A percentile compares a stretch with the other conserved stretches of the same genome.
Evolutionary conservation across 2,329 filamentous ascomycete species (phyloP).

Genomic region (Aspergillus tamarii): DNA sequence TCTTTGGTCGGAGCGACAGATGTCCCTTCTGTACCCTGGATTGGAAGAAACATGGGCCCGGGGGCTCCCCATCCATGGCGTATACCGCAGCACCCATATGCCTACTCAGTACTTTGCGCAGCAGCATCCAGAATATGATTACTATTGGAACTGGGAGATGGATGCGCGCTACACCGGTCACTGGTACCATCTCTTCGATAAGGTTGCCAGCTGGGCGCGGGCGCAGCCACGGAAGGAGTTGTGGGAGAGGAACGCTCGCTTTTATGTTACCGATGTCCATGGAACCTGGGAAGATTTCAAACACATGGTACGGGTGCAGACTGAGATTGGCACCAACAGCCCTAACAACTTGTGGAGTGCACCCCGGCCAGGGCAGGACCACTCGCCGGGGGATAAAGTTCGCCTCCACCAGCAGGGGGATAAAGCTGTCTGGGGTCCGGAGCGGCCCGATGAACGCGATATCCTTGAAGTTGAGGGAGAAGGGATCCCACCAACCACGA

Average conservation of each 20-base stretch:
- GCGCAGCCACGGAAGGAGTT: constrained; percentile 76
- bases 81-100: constrained; percentile 92
- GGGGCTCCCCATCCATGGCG: constrained; percentile 81
- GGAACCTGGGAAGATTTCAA: constrained; percentile 80
- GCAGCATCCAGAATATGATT: constrained; percentile 78
- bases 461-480: constrained; percentile 75
- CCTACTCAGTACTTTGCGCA: constrained; percentile 90
- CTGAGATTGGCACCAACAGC: constrained; percentile 68
- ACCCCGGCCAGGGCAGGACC: constrained; percentile 34
- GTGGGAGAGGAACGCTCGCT: constrained; percentile 78
- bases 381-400: constrained; percentile 25
- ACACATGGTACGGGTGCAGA: constrained; percentile 75
- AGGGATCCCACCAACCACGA: constrained; percentile 68
- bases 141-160: constrained; percentile 87
- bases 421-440: constrained; percentile 81
- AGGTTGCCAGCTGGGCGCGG: constrained; percentile 69
- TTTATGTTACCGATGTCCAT: constrained; percentile 76
- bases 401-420: constrained; percentile 49
- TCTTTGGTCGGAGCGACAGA: constrained; percentile 92
- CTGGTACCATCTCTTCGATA: constrained; percentile 77
- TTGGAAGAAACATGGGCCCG: constrained; percentile 76
- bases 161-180: constrained; percentile 79
- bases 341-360: constrained; percentile 70
- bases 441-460: constrained; percentile 69
- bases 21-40: constrained; percentile 86